phyloP scores from a whole-genome alignment of 2,329 filamentous ascomycete genomes.

The Diaporthe destruens region DNA sequence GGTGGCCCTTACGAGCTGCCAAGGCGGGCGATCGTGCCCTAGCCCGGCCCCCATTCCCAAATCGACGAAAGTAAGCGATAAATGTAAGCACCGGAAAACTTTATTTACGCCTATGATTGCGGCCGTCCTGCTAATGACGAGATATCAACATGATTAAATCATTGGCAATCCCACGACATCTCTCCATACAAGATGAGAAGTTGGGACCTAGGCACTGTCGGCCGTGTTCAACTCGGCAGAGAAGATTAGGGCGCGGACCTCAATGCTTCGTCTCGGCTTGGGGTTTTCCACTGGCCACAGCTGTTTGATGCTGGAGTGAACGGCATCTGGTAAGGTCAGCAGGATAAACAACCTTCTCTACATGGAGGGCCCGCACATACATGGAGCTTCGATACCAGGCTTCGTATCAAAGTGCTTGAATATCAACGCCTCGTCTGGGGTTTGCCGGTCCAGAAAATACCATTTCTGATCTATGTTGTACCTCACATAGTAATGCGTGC shows the following conservation, averaged over 20 bases:
- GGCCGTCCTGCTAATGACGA: not conserved
- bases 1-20: too few relatives aligned
- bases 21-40: too few relatives aligned
- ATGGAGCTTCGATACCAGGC: not conserved
- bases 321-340: slow-evolving; percentile 17
- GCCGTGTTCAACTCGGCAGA: not conserved
- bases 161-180: not conserved
- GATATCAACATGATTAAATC: not conserved
- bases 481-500: slow-evolving; percentile 8
- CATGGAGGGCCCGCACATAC: not conserved
- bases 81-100: not conserved
- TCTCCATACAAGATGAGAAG: not conserved
- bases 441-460: slow-evolving; percentile 4
- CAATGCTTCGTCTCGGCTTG: slow-evolving; percentile 20
- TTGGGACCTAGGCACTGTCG: not conserved
- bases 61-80: too few relatives aligned
- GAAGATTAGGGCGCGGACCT: slow-evolving; percentile 18
- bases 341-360: too few relatives aligned
- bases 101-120: not conserved
- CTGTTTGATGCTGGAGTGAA: slow-evolving; percentile 24
- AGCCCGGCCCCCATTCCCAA: too few relatives aligned
- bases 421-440: slow-evolving; percentile 9
- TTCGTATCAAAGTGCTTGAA: slow-evolving; percentile 26
- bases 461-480: not conserved
- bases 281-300: not conserved